A percentile compares a stretch with the other conserved stretches of the same genome.
These are phyloP conservation scores for Globisporangium spinosum DNA, from an alignment of 352 stramenopile species.

Conservation along the genomic window DNA sequence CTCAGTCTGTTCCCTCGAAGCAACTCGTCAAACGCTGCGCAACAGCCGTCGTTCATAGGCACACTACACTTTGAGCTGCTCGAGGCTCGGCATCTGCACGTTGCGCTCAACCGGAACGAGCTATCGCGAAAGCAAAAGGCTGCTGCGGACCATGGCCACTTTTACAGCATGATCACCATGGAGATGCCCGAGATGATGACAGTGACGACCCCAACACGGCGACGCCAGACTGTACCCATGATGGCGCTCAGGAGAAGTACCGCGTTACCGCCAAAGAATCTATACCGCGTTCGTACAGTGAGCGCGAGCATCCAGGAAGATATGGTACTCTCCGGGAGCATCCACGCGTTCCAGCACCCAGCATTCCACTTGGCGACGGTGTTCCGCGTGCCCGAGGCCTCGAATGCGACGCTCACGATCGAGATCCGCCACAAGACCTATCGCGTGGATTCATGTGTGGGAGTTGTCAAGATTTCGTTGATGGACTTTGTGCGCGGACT, in stretches of 20 bases:
- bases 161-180: constrained; percentile 28
- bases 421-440: constrained; percentile 41
- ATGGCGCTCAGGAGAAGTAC: neutral
- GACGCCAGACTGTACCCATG: constrained; percentile 15
- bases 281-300: constrained; percentile 46
- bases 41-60: constrained; percentile 48
- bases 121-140: constrained; percentile 4
- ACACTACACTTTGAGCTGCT: constrained; percentile 58
- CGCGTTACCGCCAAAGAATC: constrained; percentile 10
- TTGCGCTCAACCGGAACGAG: neutral
- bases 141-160: constrained; percentile 16
- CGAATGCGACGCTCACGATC: constrained; percentile 38
- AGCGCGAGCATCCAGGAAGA: constrained; percentile 46
- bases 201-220: constrained; percentile 4
- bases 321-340: constrained; percentile 40
- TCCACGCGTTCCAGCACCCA: constrained; percentile 42
- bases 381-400: constrained; percentile 46
- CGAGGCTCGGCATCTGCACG: constrained; percentile 35
- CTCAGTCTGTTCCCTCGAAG: constrained; percentile 17
- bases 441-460: constrained; percentile 26
- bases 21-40: constrained; percentile 1
- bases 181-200: constrained; percentile 19
- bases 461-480: constrained; percentile 31
- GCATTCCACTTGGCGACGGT: constrained; percentile 34
- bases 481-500: constrained; percentile 55